These are phyloP conservation scores for Camellia sinensis DNA, from an alignment of 148 eudicot species.

Conservation along the genomic window DNA sequence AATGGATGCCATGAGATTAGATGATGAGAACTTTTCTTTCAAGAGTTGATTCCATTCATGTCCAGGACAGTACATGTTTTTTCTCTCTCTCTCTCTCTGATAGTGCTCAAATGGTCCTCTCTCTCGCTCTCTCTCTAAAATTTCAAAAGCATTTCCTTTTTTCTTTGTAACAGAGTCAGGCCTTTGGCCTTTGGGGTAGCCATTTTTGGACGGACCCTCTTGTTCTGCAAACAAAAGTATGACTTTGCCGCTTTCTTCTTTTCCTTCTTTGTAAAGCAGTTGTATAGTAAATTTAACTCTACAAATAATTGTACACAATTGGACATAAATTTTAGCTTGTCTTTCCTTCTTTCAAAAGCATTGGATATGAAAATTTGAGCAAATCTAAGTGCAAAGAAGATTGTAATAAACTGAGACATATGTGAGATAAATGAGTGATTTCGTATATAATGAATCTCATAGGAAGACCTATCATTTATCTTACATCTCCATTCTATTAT, in stretches of 20 bases:
- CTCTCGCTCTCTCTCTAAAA: not conserved
- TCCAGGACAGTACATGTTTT: constrained; percentile 4
- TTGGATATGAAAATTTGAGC: no score
- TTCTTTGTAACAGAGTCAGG: not conserved
- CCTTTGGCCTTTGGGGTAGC: not conserved
- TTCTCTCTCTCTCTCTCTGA: not conserved
- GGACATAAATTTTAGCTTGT: no score
- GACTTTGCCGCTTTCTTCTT: not conserved
- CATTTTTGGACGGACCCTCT: constrained; percentile 6
- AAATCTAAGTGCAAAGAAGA: no score
- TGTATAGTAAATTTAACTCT: not conserved
- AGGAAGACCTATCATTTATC: no score
- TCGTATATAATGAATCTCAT: no score
- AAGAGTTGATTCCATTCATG: not conserved
- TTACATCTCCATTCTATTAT: no score
- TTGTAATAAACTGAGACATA: no score
- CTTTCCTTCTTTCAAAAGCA: no score
- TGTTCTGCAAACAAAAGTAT: not conserved
- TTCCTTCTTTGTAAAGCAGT: not conserved
- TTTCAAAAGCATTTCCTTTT: not conserved
- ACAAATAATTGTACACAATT: no score
- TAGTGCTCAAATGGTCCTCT: not conserved
- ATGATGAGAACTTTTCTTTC: not conserved
- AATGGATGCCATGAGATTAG: not conserved
- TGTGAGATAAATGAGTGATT: no score